A percentile compares a stretch with the other conserved stretches of the same genome.
Conservation (phyloP, 306 rosid species). For the Vigna nakashimae region DNA sequence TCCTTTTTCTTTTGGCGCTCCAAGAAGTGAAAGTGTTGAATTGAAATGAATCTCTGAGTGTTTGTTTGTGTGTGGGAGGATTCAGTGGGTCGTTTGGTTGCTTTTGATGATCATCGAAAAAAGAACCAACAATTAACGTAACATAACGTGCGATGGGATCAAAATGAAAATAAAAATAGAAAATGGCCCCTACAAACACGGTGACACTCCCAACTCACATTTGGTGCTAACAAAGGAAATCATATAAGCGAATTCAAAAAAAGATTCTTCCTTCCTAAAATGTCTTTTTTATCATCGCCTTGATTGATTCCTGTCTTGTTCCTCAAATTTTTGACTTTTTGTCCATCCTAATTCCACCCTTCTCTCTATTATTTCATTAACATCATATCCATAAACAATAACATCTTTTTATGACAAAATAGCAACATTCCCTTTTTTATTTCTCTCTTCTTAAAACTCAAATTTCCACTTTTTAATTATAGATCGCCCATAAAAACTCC, state of each 20-base stretch:
- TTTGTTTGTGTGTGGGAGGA: slow-evolving; percentile 8
- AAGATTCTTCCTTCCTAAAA: slow-evolving; percentile 35
- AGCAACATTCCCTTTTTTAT: neutral
- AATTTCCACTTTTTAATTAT: neutral
- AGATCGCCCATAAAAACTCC: neutral
- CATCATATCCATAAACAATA: slow-evolving; percentile 28
- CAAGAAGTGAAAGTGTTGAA: slow-evolving; percentile 40
- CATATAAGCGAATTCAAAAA: neutral
- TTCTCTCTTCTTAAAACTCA: neutral
- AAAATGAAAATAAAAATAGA: neutral
- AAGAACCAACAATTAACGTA: slow-evolving; percentile 11
- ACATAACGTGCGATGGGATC: neutral
- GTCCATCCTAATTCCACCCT: slow-evolving; percentile 33
- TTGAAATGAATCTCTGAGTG: slow-evolving; percentile 45
- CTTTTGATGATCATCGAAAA: slow-evolving; percentile 34
- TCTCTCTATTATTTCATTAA: neutral
- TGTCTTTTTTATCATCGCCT: slow-evolving; percentile 12
- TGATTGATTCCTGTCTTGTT: slow-evolving; percentile 32
- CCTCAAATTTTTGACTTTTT: slow-evolving; percentile 45
- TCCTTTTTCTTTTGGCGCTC: slow-evolving; percentile 51
- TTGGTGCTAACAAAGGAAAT: neutral
- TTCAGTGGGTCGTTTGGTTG: neutral
- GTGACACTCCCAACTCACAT: slow-evolving; percentile 19
- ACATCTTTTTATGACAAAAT: neutral
- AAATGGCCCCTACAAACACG: slow-evolving; percentile 41